Evolutionary conservation across 768 basidiomycete genomes (phyloP).

Genomic region (Podaxis mareebaensis): DNA sequence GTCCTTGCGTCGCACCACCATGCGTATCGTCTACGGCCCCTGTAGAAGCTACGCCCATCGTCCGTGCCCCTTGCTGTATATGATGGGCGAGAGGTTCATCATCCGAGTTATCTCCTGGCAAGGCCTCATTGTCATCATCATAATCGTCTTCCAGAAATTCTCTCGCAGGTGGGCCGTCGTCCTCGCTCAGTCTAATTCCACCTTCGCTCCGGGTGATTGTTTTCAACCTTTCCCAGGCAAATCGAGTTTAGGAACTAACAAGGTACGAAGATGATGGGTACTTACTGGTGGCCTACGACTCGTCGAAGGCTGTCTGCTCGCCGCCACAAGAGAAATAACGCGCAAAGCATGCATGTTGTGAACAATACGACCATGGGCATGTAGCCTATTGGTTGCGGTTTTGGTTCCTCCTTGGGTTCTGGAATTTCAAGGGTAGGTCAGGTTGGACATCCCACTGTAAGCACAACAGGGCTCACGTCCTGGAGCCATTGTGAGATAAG

Average conservation of each 20-base stretch:
- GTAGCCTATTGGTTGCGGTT: conserved; percentile 66
- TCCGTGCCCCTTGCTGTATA: conserved; percentile 24
- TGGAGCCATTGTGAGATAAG: conserved; percentile 8
- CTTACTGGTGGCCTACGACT: conserved; percentile 65
- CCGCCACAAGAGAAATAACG: conserved; percentile 64
- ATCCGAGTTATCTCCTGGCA: conserved; percentile 24
- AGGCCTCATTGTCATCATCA: conserved; percentile 40
- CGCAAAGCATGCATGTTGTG: conserved; percentile 57
- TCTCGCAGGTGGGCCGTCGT: conserved; percentile 70
- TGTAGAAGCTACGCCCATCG: background rate
- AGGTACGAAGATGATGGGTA: conserved; percentile 12
- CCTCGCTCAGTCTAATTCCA: conserved; percentile 64
- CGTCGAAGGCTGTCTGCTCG: conserved; percentile 53
- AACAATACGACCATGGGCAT: conserved; percentile 53
- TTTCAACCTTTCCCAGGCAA: conserved; percentile 48
- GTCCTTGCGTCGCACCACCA: background rate
- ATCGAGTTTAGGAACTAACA: background rate
- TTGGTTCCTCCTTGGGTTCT: conserved; percentile 63
- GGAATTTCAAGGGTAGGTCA: background rate
- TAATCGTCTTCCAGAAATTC: conserved; percentile 65
- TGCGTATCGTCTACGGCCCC: background rate
- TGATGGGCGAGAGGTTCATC: conserved; percentile 31
- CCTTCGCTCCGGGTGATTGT: conserved; percentile 56
- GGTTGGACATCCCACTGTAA: background rate
- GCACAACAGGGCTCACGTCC: conserved; percentile 10